Evolutionary conservation across 2,329 filamentous ascomycete species (phyloP).

Genomic region (Tolypocladium cylindrosporum): DNA sequence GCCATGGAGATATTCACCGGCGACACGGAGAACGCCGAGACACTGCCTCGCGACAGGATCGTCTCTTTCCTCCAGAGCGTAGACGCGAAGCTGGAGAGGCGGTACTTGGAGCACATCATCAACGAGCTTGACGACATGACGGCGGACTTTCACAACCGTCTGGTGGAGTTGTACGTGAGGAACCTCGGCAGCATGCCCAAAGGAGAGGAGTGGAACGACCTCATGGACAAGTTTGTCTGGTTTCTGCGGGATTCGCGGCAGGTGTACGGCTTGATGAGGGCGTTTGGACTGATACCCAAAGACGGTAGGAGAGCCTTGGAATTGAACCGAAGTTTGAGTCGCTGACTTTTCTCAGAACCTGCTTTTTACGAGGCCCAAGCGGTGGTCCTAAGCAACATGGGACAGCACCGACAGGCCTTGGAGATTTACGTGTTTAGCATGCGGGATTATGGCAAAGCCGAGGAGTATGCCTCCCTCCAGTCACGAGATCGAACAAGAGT

Average conservation of each 20-base stretch:
- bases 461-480: conserved; percentile 55
- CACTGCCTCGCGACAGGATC: conserved; percentile 67
- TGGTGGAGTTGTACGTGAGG: conserved; percentile 62
- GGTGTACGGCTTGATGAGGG: conserved; percentile 66
- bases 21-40: conserved; percentile 92
- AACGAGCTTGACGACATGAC: conserved; percentile 75
- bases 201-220: conserved; percentile 41
- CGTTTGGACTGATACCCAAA: conserved; percentile 66
- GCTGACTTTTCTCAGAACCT: conserved; percentile 46
- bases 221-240: conserved; percentile 56
- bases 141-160: conserved; percentile 75
- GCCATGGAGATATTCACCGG: conserved; percentile 91
- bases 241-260: conserved; percentile 69
- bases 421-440: conserved; percentile 97
- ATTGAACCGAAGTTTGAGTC: neutral
- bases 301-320: conserved; percentile 48
- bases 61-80: conserved; percentile 63
- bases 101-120: conserved; percentile 86
- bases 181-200: conserved; percentile 36
- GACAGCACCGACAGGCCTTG: conserved; percentile 88
- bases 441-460: conserved; percentile 76
- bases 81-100: conserved; percentile 60
- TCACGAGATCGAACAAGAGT: neutral
- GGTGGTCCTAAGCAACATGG: conserved; percentile 88
- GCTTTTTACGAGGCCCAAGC: conserved; percentile 84